Evolutionary conservation across 345 rosid species (phyloP), one percentile per base, ranked within the genome.

Genomic region (Alliaria petiolata): DNA sequence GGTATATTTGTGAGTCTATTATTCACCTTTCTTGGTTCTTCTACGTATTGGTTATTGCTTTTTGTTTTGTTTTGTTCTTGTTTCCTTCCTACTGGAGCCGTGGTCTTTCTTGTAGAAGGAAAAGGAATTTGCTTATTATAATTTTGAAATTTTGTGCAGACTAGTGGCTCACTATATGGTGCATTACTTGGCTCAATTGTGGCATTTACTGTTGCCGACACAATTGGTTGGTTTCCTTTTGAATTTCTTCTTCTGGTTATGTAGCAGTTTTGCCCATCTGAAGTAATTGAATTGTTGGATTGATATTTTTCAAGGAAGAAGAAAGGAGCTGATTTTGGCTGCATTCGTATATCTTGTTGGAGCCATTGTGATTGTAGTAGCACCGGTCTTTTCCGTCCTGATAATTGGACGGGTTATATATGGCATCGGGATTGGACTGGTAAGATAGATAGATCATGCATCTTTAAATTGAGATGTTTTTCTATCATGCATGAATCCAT

Each of bases 141-240:
- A 34, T 55, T n/a, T 67, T n/a, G 4, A 35, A 26, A 7, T 3
- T 61, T 80, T 81, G 35, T 80, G 77, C 96, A 95, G 99, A 91
- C 99, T 17, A 95, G 99, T 76, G 99, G 99, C 65, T 95, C 98
- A 28, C 63, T 95, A n/a, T 91, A 89, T 70, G 98, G 99, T 67
- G 99, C 99, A 61, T 84, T 95, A 81, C 79, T 95, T 81, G 99
- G 99, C 51, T 95, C 96, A 14, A 65, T 80, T 38, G 71, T 95
- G 83, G 99, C 99, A 40, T 95, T 91, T 76, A 89, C 70, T 64
- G 76, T 95, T 57, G 98, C 96, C 5, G 99, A 95, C 79, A 76
- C 72, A 81, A 83, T 91, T 73, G 99, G 99, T 95, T 77, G 28
- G 71, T 77, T 74, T 19, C 28, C 64, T 36, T 42, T 57, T 28